These are phyloP conservation scores for Periconia sp. DNA, from an alignment of 2,329 filamentous ascomycete species.

Conservation along the genomic window DNA sequence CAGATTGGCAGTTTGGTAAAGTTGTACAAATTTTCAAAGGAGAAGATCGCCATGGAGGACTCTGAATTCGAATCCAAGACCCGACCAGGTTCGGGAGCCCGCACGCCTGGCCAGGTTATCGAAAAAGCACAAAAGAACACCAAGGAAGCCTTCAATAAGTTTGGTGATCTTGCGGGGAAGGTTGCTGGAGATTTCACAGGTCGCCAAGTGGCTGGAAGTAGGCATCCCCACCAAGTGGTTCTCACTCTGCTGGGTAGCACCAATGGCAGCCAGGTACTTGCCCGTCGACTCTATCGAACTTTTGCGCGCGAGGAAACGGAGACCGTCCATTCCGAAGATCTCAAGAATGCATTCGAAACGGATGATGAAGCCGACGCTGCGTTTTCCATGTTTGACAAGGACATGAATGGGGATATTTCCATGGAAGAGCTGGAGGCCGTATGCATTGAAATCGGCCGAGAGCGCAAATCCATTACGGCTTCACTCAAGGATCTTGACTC, in stretches of 20 bases:
- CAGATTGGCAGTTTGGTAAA: slow-evolving; percentile 72
- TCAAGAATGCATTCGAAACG: slow-evolving; percentile 76
- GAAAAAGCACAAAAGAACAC: slow-evolving; percentile 72
- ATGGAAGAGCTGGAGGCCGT: slow-evolving; percentile 93
- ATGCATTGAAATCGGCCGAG: slow-evolving; percentile 89
- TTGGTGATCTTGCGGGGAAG: slow-evolving; percentile 81
- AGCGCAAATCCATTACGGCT: slow-evolving; percentile 92
- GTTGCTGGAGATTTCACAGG: slow-evolving; percentile 93
- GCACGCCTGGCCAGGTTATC: slow-evolving; percentile 74
- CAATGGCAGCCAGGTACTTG: slow-evolving; percentile 76
- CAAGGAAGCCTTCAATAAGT: slow-evolving; percentile 72
- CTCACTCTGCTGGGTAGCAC: slow-evolving; percentile 74
- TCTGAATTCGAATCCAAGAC: slow-evolving; percentile 67
- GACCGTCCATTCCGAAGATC: slow-evolving; percentile 74
- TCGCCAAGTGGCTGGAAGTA: slow-evolving; percentile 65
- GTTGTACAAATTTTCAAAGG: slow-evolving; percentile 65
- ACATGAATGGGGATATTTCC: slow-evolving; percentile 93
- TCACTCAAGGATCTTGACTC: slow-evolving; percentile 94
- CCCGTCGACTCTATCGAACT: slow-evolving; percentile 84
- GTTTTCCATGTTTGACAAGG: slow-evolving; percentile 92
- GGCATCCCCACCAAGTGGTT: slow-evolving; percentile 82
- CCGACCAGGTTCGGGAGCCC: slow-evolving; percentile 58
- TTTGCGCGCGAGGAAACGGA: slow-evolving; percentile 75
- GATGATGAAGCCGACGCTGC: slow-evolving; percentile 86
- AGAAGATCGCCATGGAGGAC: slow-evolving; percentile 69